These are phyloP conservation scores for Cruciata laevipes DNA, from an alignment of 257 asterid species.

Conservation along the genomic window DNA sequence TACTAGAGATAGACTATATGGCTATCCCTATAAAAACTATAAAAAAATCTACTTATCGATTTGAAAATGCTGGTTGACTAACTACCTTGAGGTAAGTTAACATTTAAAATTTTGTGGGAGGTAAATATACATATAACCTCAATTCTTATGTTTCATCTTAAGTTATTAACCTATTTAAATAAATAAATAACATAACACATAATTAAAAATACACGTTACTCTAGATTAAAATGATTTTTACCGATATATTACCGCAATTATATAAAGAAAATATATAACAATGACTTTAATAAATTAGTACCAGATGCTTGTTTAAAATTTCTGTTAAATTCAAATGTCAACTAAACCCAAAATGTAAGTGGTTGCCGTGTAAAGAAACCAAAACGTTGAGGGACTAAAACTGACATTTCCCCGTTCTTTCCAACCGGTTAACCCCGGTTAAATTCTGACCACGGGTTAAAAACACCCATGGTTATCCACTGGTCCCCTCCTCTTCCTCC, in stretches of 20 bases:
- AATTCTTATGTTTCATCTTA: no score
- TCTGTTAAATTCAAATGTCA: neutral
- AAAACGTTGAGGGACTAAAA: neutral
- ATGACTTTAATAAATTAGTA: neutral
- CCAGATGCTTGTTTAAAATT: no score
- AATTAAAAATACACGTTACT: neutral
- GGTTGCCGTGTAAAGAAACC: neutral
- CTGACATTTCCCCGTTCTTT: neutral
- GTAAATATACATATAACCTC: no score
- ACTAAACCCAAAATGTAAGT: neutral
- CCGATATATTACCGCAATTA: no score
- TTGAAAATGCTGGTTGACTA: no score
- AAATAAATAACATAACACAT: no score
- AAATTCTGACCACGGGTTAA: slow-evolving; percentile 10
- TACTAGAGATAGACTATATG: no score
- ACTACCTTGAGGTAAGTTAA: no score
- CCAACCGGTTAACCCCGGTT: slow-evolving; percentile 28
- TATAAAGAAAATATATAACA: neutral
- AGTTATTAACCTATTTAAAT: no score
- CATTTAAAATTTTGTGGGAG: no score
- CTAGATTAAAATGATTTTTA: neutral
- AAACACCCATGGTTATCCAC: slow-evolving; percentile 23
- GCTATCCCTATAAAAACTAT: no score
- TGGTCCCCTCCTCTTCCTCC: slow-evolving; percentile 16
- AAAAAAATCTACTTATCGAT: no score